These are phyloP conservation scores for Rugosomyces carneus DNA, from an alignment of 1,284 basidiomycete genomes.

Conservation along the genomic window DNA sequence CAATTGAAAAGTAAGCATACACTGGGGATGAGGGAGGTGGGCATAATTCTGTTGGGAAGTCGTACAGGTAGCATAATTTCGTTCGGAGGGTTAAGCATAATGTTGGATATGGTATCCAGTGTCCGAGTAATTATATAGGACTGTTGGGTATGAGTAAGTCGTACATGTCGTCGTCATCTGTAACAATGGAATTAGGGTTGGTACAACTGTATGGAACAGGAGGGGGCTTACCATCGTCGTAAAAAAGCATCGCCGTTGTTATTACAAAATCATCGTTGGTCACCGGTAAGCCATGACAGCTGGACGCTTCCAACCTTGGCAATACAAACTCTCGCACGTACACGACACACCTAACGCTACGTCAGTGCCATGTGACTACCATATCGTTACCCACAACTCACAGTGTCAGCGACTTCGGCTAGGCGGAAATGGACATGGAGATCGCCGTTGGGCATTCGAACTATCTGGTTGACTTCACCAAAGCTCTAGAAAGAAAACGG, in stretches of 20 bases:
- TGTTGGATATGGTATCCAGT: no score
- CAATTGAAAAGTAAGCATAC: constrained; percentile 5
- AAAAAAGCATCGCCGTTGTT: constrained; percentile 3
- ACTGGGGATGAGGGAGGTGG: constrained; percentile 1
- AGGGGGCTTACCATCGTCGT: constrained; percentile 4
- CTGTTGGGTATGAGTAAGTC: no score
- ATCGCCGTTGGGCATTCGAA: constrained; percentile 66
- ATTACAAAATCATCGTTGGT: constrained; percentile 39
- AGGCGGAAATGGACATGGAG: constrained; percentile 65
- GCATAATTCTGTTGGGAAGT: constrained; percentile 15
- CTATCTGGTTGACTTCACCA: constrained; percentile 65
- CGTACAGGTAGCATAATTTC: no score
- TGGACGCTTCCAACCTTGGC: constrained; percentile 68
- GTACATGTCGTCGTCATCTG: no score
- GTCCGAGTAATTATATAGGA: no score
- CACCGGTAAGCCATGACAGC: constrained; percentile 67
- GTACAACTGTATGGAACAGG: no score
- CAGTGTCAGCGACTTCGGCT: constrained; percentile 72
- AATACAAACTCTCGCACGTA: constrained; percentile 67
- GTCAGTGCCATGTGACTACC: not conserved
- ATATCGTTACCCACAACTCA: constrained; percentile 27
- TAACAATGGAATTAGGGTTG: no score
- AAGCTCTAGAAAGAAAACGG: constrained; percentile 59
- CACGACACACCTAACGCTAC: constrained; percentile 58
- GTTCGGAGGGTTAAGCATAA: no score